Conservation (phyloP, 2,329 filamentous ascomycete species). For the Macrophomina pseudophaseolina region DNA sequence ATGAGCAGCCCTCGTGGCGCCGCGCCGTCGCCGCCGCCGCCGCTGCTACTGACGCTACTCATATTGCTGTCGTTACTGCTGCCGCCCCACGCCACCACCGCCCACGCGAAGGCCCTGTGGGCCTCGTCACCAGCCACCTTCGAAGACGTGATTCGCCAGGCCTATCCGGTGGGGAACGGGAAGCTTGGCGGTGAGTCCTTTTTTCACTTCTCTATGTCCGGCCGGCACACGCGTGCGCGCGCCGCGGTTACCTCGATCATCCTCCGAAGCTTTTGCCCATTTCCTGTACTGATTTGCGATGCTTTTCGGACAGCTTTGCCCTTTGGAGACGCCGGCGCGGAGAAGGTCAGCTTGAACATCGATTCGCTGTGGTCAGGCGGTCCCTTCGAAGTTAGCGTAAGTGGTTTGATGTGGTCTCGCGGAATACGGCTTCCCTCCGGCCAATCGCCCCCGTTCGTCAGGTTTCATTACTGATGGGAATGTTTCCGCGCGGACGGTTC, state of each 20-base stretch:
- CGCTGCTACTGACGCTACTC: not conserved
- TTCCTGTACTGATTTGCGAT: no score
- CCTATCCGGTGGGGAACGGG: slow-evolving; percentile 58
- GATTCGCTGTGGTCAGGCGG: slow-evolving; percentile 59
- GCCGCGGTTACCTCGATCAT: no score
- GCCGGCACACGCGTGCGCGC: no score
- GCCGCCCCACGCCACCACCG: not conserved
- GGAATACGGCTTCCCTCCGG: no score
- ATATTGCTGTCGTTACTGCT: not conserved
- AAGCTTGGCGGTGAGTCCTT: slow-evolving; percentile 47
- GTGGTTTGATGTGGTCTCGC: not conserved
- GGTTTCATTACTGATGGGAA: not conserved
- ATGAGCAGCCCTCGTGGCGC: not conserved
- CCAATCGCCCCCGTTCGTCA: not conserved
- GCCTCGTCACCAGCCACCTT: slow-evolving; percentile 31
- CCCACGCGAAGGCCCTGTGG: slow-evolving; percentile 33
- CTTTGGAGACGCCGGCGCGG: slow-evolving; percentile 50
- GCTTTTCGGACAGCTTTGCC: slow-evolving; percentile 42
- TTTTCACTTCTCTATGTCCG: no score
- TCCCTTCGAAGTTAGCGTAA: slow-evolving; percentile 51
- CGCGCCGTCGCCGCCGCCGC: not conserved
- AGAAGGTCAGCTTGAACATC: slow-evolving; percentile 54
- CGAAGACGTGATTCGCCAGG: slow-evolving; percentile 33
- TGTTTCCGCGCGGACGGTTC: not conserved
- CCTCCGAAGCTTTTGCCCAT: no score